Percentiles rank a stretch among this genome's conserved stretches.
These are phyloP conservation scores for Boletus mariae DNA, from an alignment of 1,284 basidiomycete genomes.

Conservation along the genomic window DNA sequence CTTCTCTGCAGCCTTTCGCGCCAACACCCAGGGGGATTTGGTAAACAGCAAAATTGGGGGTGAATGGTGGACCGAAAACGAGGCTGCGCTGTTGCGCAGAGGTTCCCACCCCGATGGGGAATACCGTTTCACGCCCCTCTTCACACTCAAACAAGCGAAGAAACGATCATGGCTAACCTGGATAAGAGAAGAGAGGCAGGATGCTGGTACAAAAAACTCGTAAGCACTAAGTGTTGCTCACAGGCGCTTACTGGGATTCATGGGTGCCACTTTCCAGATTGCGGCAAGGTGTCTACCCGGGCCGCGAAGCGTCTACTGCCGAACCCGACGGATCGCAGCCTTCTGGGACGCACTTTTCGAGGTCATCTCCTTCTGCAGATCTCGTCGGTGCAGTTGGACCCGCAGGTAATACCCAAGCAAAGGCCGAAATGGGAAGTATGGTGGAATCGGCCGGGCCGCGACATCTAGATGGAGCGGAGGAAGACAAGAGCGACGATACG, in stretches of 20 bases:
- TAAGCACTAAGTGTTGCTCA: background rate
- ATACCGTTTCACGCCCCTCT: conserved; percentile 10
- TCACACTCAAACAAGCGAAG: conserved; percentile 5
- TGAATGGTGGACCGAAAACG: conserved; percentile 14
- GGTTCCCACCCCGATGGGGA: background rate
- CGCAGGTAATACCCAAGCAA: no score
- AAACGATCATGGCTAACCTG: background rate
- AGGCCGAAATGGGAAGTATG: no score
- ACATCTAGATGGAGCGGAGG: no score
- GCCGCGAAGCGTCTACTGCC: no score
- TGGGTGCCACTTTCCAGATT: conserved; percentile 1
- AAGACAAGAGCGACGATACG: no score
- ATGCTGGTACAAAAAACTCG: background rate
- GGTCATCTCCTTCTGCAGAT: no score
- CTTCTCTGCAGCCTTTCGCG: conserved; percentile 4
- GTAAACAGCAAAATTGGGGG: background rate
- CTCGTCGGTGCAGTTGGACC: no score
- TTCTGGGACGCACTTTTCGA: no score
- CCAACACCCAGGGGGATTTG: background rate
- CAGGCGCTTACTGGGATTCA: background rate
- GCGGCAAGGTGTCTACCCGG: conserved; percentile 10
- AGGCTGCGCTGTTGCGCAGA: conserved; percentile 11
- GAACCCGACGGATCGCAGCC: no score
- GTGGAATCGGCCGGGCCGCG: no score
- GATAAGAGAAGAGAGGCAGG: background rate